These are phyloP conservation scores for Stromatinia cepivora DNA, from an alignment of 2,329 filamentous ascomycete species.

Conservation along the genomic window DNA sequence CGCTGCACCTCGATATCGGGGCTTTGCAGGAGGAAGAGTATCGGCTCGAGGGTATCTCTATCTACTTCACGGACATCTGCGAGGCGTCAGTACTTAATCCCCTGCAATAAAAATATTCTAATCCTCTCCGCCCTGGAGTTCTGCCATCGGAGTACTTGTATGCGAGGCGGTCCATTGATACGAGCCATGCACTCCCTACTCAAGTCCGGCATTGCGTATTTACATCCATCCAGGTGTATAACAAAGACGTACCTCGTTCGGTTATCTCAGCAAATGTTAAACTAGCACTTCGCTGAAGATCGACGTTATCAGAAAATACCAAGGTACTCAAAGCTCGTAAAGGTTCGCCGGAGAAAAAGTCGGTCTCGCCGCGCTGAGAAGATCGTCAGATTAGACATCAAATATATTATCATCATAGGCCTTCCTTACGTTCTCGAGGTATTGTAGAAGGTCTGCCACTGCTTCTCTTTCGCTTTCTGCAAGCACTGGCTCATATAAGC, in stretches of 20 bases:
- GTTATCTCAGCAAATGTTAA: constrained; percentile 99
- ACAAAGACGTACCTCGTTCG: constrained; percentile 73
- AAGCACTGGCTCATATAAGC: constrained; percentile 80
- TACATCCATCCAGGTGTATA: constrained; percentile 1
- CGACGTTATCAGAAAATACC: constrained; percentile 98
- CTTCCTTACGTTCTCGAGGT: constrained; percentile 81
- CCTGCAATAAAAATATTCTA: neutral
- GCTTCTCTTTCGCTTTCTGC: constrained; percentile 96
- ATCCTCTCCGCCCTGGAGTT: neutral
- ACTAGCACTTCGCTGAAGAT: constrained; percentile 94
- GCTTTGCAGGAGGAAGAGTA: constrained; percentile 91
- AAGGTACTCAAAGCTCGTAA: constrained; percentile 91
- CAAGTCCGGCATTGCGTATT: neutral
- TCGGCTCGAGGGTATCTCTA: constrained; percentile 90
- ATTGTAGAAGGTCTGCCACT: constrained; percentile 90
- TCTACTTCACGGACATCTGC: constrained; percentile 96
- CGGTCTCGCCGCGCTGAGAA: constrained; percentile 80
- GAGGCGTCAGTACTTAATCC: constrained; percentile 28
- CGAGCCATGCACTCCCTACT: neutral
- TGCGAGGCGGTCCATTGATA: constrained; percentile 1
- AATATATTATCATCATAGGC: neutral
- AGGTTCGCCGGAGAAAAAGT: constrained; percentile 97
- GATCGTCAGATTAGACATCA: constrained; percentile 34
- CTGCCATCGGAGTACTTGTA: neutral
- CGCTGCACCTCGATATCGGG: constrained; percentile 96